These are phyloP conservation scores for Podila minutissima DNA, from an alignment of 192 early-diverging fungal genomes.

Conservation along the genomic window DNA sequence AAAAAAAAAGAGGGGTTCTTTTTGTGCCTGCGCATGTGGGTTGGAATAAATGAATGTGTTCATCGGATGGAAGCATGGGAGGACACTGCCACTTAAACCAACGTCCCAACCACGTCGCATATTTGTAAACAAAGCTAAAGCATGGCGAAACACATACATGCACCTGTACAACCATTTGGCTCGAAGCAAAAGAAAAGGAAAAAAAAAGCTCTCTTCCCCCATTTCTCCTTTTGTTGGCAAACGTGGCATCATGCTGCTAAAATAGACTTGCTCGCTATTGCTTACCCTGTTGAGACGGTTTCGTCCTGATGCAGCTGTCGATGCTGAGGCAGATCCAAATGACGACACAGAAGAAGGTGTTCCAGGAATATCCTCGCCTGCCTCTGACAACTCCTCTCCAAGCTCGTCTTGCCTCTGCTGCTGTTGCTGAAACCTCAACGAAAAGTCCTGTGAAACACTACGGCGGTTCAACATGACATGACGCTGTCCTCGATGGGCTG, in stretches of 20 bases:
- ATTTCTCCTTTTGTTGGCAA: too few relatives aligned
- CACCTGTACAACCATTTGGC: too few relatives aligned
- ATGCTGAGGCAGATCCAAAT: slow-evolving; percentile 15
- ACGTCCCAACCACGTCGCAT: too few relatives aligned
- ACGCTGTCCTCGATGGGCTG: slow-evolving; percentile 19
- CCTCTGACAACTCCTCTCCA: slow-evolving; percentile 39
- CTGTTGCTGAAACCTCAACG: slow-evolving; percentile 32
- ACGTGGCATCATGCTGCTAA: too few relatives aligned
- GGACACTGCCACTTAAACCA: too few relatives aligned
- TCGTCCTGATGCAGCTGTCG: slow-evolving; percentile 9
- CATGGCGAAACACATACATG: too few relatives aligned
- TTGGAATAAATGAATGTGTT: too few relatives aligned
- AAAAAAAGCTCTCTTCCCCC: not conserved
- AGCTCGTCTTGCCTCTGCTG: slow-evolving; percentile 36
- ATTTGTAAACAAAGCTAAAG: too few relatives aligned
- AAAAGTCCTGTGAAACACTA: slow-evolving; percentile 40
- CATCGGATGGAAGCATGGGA: too few relatives aligned
- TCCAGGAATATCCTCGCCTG: slow-evolving; percentile 38
- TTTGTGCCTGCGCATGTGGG: not conserved
- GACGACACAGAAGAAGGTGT: slow-evolving; percentile 41
- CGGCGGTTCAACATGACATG: slow-evolving; percentile 47
- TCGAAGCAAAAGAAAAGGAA: not conserved
- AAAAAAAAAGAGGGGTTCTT: not conserved
- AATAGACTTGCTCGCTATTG: too few relatives aligned
- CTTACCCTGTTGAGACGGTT: slow-evolving; percentile 36